Conservation (phyloP, 2,329 filamentous ascomycete species). For the Nannizziopsis arthrosporioides region DNA sequence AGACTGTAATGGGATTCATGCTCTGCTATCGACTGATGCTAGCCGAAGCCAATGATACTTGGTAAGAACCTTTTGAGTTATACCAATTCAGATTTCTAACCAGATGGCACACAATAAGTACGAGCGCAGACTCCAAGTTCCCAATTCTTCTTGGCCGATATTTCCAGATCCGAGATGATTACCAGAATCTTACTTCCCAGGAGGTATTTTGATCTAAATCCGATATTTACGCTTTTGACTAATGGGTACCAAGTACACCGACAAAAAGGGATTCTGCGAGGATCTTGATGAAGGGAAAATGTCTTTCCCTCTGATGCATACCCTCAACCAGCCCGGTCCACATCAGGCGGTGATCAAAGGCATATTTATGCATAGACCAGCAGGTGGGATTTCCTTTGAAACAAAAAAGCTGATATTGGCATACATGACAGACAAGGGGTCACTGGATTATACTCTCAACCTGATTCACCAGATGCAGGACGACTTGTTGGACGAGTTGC, state of each 20-base stretch:
- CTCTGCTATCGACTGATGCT: slow-evolving; percentile 20
- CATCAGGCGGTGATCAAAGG: no score
- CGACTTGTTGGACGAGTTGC: no score
- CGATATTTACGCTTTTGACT: not conserved
- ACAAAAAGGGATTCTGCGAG: slow-evolving; percentile 33
- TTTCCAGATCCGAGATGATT: slow-evolving; percentile 24
- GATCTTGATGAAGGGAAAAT: slow-evolving; percentile 36
- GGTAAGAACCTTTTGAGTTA: not conserved
- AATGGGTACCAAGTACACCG: slow-evolving; percentile 23
- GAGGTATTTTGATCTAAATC: slow-evolving; percentile 12
- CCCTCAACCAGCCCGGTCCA: no score
- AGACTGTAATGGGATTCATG: slow-evolving; percentile 20
- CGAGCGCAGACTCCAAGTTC: slow-evolving; percentile 4
- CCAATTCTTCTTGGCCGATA: slow-evolving; percentile 18
- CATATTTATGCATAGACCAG: no score
- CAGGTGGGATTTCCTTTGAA: no score
- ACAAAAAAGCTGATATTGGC: no score
- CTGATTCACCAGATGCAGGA: no score
- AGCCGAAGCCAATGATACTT: not conserved
- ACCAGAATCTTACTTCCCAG: slow-evolving; percentile 18
- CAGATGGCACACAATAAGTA: not conserved
- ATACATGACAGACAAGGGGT: no score
- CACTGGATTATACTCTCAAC: no score
- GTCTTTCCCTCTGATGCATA: slow-evolving; percentile 20
- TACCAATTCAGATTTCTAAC: no score